These are phyloP conservation scores for Chlamydomonas asymmetrica DNA, from an alignment of 139 green algal species.

Conservation along the genomic window DNA sequence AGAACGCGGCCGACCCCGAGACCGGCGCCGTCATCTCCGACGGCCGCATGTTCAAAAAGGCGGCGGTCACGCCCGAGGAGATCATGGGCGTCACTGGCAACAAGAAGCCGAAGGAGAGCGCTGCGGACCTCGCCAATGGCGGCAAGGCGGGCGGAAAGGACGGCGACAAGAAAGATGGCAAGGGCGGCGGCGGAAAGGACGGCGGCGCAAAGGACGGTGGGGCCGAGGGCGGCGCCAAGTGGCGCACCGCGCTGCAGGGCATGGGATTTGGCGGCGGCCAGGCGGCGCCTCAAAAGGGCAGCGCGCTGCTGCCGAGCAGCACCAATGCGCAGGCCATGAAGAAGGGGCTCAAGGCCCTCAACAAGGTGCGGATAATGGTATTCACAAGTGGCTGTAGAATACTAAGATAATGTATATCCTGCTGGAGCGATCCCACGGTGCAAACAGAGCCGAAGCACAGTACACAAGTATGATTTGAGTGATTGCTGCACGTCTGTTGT, in stretches of 20 bases:
- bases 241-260: slow-evolving; percentile 18
- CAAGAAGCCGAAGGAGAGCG: neutral
- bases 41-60: slow-evolving; percentile 54
- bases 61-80: slow-evolving; percentile 46
- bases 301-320: slow-evolving; percentile 11
- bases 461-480: too few species aligned
- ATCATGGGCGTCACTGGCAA: slow-evolving; percentile 23
- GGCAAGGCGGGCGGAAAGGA: neutral
- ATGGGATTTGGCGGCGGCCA: slow-evolving; percentile 1
- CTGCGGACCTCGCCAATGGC: neutral
- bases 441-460: too few species aligned
- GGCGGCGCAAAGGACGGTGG: neutral
- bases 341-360: slow-evolving; percentile 29
- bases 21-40: slow-evolving; percentile 35
- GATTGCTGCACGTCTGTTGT: too few species aligned
- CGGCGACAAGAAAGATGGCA: neutral
- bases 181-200: slow-evolving; percentile 17
- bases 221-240: slow-evolving; percentile 10
- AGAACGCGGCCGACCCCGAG: slow-evolving; percentile 21
- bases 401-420: too few species aligned
- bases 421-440: too few species aligned
- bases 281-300: slow-evolving; percentile 3
- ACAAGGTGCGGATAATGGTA: too few species aligned
- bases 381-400: too few species aligned
- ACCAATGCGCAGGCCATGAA: slow-evolving; percentile 28